phyloP scores from a whole-genome alignment of 257 asterid genomes.

The Nicotiana undulata region DNA sequence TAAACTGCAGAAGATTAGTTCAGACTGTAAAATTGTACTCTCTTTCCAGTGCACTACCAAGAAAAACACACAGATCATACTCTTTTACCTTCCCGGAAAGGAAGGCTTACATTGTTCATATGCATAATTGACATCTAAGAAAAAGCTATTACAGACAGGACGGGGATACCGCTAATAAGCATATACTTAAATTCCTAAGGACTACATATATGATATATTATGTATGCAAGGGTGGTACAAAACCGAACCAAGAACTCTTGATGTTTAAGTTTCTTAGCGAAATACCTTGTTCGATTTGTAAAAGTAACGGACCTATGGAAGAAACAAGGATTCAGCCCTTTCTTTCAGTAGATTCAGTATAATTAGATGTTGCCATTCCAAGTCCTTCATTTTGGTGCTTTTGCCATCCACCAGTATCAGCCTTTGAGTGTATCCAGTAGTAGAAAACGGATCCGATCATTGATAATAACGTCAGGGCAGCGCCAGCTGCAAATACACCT shows the following conservation, averaged over 20 bases:
- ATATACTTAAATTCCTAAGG: not conserved
- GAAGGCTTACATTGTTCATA: not conserved
- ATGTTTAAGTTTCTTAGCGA: not conserved
- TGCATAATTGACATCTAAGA: not conserved
- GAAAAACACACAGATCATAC: not conserved
- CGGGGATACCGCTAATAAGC: not conserved
- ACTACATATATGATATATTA: conserved; percentile 4
- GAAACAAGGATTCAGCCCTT: conserved; percentile 17
- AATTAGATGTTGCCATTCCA: conserved; percentile 51
- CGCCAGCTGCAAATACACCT: conserved; percentile 96
- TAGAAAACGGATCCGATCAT: conserved; percentile 52
- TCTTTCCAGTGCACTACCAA: not conserved
- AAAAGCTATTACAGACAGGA: not conserved
- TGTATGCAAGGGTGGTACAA: not conserved
- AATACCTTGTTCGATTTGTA: not conserved
- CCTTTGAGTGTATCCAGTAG: conserved; percentile 79
- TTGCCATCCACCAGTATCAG: conserved; percentile 91
- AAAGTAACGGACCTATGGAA: not conserved
- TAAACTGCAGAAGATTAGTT: not conserved
- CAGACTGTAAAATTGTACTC: not conserved
- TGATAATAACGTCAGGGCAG: conserved; percentile 59
- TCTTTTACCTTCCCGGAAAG: not conserved
- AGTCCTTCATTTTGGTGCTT: conserved; percentile 83
- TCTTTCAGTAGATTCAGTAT: conserved; percentile 37
- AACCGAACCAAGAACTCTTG: not conserved